These are phyloP conservation scores for Chiua sp. DNA, from an alignment of 1,284 basidiomycete genomes.

Conservation along the genomic window DNA sequence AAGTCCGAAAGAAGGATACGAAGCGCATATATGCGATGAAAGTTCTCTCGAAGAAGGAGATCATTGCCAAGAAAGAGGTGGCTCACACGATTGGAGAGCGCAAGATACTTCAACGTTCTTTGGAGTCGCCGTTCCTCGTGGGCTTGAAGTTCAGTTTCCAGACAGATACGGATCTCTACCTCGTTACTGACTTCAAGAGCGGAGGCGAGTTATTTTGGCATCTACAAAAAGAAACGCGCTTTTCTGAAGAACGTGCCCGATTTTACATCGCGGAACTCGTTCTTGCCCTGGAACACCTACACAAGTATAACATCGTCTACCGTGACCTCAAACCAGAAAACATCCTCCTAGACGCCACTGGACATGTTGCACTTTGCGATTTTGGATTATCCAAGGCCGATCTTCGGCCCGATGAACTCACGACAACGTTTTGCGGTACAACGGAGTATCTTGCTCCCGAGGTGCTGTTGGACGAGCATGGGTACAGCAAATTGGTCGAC, in stretches of 20 bases:
- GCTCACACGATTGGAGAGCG: slow-evolving; percentile 99
- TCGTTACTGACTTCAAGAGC: slow-evolving; percentile 99
- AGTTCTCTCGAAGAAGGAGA: slow-evolving; percentile 98
- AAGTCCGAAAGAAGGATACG: slow-evolving; percentile 97
- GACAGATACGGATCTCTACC: slow-evolving; percentile 93
- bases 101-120: slow-evolving; percentile 95
- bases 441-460: slow-evolving; percentile 98
- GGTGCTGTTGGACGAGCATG: slow-evolving; percentile 98
- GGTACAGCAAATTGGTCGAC: slow-evolving; percentile 98
- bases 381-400: slow-evolving; percentile 98
- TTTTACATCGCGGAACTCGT: slow-evolving; percentile 98
- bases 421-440: slow-evolving; percentile 98
- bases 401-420: slow-evolving; percentile 91
- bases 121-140: slow-evolving; percentile 97
- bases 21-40: slow-evolving; percentile 99
- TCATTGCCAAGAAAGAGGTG: slow-evolving; percentile 98
- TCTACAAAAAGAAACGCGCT: slow-evolving; percentile 93
- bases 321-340: slow-evolving; percentile 98
- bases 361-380: slow-evolving; percentile 96
- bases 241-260: slow-evolving; percentile 89
- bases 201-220: slow-evolving; percentile 99
- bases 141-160: slow-evolving; percentile 99
- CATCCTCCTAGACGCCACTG: slow-evolving; percentile 95
- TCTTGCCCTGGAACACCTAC: slow-evolving; percentile 93
- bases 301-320: slow-evolving; percentile 98